Evolutionary conservation across 495 filamentous ascomycete genomes (phyloP).

Genomic region (Mycothermus thermophilus): DNA sequence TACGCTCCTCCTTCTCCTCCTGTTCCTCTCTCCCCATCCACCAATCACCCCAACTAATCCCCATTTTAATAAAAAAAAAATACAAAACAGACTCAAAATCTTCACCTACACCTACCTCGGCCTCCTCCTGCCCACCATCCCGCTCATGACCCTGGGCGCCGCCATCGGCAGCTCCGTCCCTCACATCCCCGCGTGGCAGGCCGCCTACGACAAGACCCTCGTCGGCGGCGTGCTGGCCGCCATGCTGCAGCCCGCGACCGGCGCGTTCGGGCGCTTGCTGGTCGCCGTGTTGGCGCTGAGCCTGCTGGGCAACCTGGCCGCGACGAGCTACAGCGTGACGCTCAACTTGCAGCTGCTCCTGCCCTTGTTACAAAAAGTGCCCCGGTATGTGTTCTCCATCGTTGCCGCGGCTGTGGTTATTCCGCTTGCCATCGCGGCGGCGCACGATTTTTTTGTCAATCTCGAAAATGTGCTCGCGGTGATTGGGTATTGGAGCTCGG

Average conservation of each 20-base stretch:
- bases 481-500: constrained; percentile 44
- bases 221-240: constrained; percentile 42
- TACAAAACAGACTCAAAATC: constrained; percentile 25
- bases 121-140: constrained; percentile 31
- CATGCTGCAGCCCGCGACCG: constrained; percentile 36
- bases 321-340: constrained; percentile 36
- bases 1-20: constrained; percentile 10
- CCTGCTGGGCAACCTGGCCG: constrained; percentile 38
- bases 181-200: constrained; percentile 29
- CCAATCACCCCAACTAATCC: neutral
- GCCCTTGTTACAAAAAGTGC: constrained; percentile 33
- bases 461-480: constrained; percentile 41
- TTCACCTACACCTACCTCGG: constrained; percentile 35
- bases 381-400: constrained; percentile 38
- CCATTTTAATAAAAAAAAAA: no score
- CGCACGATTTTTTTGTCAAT: constrained; percentile 35
- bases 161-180: constrained; percentile 36
- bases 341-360: constrained; percentile 44
- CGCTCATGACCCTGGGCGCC: constrained; percentile 41
- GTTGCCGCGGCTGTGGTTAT: constrained; percentile 38
- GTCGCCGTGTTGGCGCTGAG: constrained; percentile 39
- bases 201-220: constrained; percentile 30
- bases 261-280: constrained; percentile 44
- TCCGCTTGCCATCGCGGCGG: constrained; percentile 37
- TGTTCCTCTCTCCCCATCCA: constrained; percentile 1